Conservation (phyloP, 345 rosid genomes). For the Raphanus sativus region DNA sequence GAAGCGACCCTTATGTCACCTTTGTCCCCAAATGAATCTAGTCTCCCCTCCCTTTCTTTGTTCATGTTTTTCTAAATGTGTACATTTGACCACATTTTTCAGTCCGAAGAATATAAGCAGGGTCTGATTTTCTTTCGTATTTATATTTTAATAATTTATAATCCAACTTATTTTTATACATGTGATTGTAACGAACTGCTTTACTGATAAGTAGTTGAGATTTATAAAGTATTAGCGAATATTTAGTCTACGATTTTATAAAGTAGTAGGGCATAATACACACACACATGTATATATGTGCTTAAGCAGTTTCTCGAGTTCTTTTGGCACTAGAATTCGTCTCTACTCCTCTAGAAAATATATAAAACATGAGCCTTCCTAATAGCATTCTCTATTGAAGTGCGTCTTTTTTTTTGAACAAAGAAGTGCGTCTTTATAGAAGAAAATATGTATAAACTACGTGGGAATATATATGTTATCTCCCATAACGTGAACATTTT, state of each 20-base stretch:
- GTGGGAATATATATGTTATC: neutral
- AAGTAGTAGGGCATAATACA: neutral
- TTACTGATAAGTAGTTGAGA: conserved; percentile 1
- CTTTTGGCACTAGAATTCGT: neutral
- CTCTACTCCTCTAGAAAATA: neutral
- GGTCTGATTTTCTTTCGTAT: conserved; percentile 1
- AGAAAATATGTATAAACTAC: neutral
- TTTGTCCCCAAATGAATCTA: conserved; percentile 39
- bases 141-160: neutral
- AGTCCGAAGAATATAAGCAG: conserved; percentile 26
- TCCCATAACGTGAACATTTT: neutral
- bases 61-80: conserved; percentile 36
- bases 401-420: neutral
- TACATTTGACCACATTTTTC: conserved; percentile 38
- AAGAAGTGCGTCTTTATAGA: neutral
- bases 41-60: conserved; percentile 13
- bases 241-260: conserved; percentile 4
- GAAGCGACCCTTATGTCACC: conserved; percentile 36
- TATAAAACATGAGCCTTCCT: neutral
- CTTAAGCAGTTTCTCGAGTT: neutral
- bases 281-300: neutral
- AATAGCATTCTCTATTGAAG: neutral
- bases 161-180: neutral
- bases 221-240: conserved; percentile 1
- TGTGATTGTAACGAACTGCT: conserved; percentile 23